A percentile compares a stretch with the other conserved stretches of the same genome.
These are phyloP conservation scores for Venturiaceae sp. DNA, from an alignment of 2,329 filamentous ascomycete species.

Conservation along the genomic window DNA sequence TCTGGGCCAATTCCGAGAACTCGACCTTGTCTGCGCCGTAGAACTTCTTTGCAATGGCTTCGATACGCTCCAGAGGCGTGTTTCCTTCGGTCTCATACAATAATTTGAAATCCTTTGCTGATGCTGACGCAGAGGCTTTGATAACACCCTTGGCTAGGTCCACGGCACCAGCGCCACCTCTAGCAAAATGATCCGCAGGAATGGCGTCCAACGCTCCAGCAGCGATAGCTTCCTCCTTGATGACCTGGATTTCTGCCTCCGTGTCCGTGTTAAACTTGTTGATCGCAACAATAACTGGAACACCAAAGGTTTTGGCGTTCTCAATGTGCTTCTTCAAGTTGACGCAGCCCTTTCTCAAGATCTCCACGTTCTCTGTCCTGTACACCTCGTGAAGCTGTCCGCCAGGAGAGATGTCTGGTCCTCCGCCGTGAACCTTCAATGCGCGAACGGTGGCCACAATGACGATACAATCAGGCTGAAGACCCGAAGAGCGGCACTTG, in stretches of 20 bases:
- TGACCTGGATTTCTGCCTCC: constrained; percentile 77
- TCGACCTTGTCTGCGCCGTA: constrained; percentile 86
- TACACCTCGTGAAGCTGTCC: constrained; percentile 81
- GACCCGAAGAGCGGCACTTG: constrained; percentile 91
- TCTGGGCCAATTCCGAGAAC: constrained; percentile 87
- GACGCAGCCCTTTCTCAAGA: constrained; percentile 80
- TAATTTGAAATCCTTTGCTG: constrained; percentile 65
- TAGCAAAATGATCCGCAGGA: constrained; percentile 91
- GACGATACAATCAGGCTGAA: constrained; percentile 87
- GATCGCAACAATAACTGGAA: constrained; percentile 93
- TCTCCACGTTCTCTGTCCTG: constrained; percentile 84
- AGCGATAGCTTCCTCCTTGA: constrained; percentile 82
- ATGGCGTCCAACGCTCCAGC: constrained; percentile 93
- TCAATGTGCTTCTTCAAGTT: constrained; percentile 93
- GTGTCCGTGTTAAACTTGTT: constrained; percentile 96
- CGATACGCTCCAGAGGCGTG: constrained; percentile 78
- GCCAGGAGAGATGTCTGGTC: constrained; percentile 84
- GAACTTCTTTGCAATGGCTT: constrained; percentile 84
- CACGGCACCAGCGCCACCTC: constrained; percentile 82
- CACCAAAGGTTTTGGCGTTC: constrained; percentile 80
- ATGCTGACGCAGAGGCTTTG: constrained; percentile 70
- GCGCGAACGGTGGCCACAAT: constrained; percentile 93
- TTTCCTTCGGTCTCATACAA: constrained; percentile 68
- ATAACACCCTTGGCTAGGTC: constrained; percentile 84
- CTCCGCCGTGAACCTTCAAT: constrained; percentile 93